Conservation (phyloP, 306 rosid genomes). For the Mucuna pruriens region DNA sequence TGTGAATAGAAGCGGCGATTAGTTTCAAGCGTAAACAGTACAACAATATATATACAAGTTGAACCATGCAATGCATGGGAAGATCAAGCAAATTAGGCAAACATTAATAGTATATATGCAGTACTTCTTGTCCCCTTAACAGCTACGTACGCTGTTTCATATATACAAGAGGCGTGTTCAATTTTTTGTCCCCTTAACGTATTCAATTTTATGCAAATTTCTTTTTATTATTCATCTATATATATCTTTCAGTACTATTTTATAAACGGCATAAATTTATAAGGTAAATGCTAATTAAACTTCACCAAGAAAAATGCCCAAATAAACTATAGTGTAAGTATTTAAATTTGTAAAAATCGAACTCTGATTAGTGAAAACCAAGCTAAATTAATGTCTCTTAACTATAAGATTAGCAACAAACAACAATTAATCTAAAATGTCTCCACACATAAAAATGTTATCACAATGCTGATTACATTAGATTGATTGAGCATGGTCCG, state of each 20-base stretch:
- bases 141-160: constrained; percentile 15
- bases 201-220: neutral
- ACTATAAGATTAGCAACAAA: no score
- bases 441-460: no score
- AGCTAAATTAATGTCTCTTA: no score
- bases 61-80: neutral
- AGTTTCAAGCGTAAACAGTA: neutral
- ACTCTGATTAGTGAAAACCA: no score
- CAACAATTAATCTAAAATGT: no score
- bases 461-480: no score
- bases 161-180: neutral
- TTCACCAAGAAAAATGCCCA: no score
- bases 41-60: neutral
- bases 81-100: neutral
- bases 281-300: no score
- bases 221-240: neutral
- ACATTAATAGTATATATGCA: neutral
- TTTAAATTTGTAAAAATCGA: no score
- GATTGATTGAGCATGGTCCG: no score
- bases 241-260: neutral
- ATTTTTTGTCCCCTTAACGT: neutral
- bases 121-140: constrained; percentile 4
- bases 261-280: neutral
- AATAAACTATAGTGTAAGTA: no score
- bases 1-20: neutral